phyloP scores from a whole-genome alignment of 331 rosid species.

The Arachis monticola region DNA sequence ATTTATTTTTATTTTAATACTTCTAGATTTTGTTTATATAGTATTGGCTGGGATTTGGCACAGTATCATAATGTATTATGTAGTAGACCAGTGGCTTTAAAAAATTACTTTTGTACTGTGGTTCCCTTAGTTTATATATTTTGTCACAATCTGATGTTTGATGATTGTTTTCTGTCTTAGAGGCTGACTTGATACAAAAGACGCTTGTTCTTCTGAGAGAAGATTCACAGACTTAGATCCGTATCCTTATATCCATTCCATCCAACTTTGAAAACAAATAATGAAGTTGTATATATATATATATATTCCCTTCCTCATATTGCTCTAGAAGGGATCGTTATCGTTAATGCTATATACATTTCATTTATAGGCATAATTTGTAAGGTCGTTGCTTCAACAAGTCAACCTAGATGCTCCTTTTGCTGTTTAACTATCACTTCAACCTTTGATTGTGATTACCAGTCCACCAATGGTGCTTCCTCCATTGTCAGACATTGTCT shows the following conservation, averaged over 20 bases:
- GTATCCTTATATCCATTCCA: no score
- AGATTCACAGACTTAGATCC: no score
- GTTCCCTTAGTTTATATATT: slow-evolving; percentile 8
- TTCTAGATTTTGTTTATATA: slow-evolving; percentile 9
- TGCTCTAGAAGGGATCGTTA: background rate
- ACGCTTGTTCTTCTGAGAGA: background rate
- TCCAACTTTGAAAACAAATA: no score
- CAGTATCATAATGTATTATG: background rate
- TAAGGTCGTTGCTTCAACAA: background rate
- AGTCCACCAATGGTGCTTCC: background rate
- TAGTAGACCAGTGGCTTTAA: slow-evolving; percentile 13
- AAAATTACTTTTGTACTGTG: background rate
- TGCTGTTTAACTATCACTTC: background rate
- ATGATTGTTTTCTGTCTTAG: background rate
- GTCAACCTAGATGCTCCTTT: background rate
- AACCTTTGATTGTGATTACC: background rate
- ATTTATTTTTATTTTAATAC: background rate
- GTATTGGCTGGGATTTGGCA: slow-evolving; percentile 2
- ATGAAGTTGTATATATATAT: no score
- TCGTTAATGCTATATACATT: slow-evolving; percentile 6
- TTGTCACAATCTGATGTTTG: slow-evolving; percentile 3
- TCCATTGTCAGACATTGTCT: background rate
- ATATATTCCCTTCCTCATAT: background rate
- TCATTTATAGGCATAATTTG: slow-evolving; percentile 3
- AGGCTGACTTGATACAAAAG: background rate